These are phyloP conservation scores for Wickerhamiella sergipiensis DNA, from an alignment of 805 yeast species.

Conservation along the genomic window DNA sequence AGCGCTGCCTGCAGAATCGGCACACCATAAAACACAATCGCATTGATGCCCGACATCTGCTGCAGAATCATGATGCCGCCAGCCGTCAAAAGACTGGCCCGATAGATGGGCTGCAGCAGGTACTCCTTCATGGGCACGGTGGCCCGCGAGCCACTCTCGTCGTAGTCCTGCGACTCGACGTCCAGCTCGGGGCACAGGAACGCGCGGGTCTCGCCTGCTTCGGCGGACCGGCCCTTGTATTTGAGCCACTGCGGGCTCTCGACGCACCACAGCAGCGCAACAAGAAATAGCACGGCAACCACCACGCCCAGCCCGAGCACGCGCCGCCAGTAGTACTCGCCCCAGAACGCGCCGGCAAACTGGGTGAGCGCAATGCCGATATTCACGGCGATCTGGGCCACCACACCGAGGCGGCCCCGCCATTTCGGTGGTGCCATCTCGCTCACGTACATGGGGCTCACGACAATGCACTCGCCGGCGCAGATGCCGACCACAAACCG, in stretches of 20 bases:
- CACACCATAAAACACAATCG: conserved; percentile 88
- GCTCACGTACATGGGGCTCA: conserved; percentile 68
- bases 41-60: conserved; percentile 86
- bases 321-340: conserved; percentile 60
- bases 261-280: conserved; percentile 29
- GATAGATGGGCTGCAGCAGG: conserved; percentile 36
- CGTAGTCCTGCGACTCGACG: neutral
- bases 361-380: conserved; percentile 77
- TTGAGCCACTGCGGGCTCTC: conserved; percentile 81
- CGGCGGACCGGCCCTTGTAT: neutral
- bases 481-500: conserved; percentile 71
- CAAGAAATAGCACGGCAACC: conserved; percentile 37
- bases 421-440: conserved; percentile 59
- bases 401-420: conserved; percentile 73
- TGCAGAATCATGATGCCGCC: conserved; percentile 68
- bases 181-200: neutral
- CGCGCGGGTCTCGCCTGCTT: conserved; percentile 1
- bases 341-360: conserved; percentile 52
- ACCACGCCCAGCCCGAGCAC: conserved; percentile 49
- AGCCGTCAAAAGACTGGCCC: conserved; percentile 48
- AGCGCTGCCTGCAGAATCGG: conserved; percentile 57
- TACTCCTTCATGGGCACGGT: conserved; percentile 29
- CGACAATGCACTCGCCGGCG: conserved; percentile 79
- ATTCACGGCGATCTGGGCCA: conserved; percentile 80
- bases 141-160: neutral